Conservation (phyloP, 2,329 filamentous ascomycete genomes). For the Fusarium sp. region DNA sequence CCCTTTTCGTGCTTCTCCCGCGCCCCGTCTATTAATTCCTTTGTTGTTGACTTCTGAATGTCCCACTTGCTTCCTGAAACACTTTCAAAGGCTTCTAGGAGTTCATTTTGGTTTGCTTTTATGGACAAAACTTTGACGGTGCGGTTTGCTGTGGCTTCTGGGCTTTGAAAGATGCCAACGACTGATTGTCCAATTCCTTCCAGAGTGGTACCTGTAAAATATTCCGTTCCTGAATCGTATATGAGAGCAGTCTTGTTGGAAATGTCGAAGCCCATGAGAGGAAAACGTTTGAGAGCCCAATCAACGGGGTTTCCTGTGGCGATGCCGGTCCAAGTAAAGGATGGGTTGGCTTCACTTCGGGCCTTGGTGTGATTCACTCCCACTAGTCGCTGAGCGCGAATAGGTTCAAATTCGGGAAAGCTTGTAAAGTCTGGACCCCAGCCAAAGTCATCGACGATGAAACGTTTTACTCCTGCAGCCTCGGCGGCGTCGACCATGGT, state of each 20-base stretch:
- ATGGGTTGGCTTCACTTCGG: not conserved
- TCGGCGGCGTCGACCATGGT: constrained; percentile 31
- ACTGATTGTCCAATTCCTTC: constrained; percentile 31
- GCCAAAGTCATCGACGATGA: constrained; percentile 29
- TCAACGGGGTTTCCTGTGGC: constrained; percentile 27
- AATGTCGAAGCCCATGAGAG: constrained; percentile 27
- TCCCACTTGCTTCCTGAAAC: constrained; percentile 10
- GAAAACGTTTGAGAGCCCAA: constrained; percentile 31
- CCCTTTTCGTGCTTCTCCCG: constrained; percentile 10
- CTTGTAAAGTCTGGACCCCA: constrained; percentile 28
- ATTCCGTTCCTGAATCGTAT: constrained; percentile 23
- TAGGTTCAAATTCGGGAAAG: constrained; percentile 25
- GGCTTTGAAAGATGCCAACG: constrained; percentile 21
- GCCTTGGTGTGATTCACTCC: constrained; percentile 17
- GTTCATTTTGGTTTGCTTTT: constrained; percentile 27
- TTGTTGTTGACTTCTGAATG: constrained; percentile 1
- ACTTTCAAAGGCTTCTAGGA: constrained; percentile 14
- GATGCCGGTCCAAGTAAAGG: constrained; percentile 31
- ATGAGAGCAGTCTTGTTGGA: constrained; percentile 3
- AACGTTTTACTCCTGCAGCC: constrained; percentile 26
- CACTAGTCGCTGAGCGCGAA: constrained; percentile 16
- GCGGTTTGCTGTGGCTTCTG: constrained; percentile 20
- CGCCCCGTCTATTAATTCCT: constrained; percentile 17
- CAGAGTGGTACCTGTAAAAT: constrained; percentile 25
- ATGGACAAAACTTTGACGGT: constrained; percentile 27